Base-by-base conservation (phyloP, 352 stramenopile genomes). In the Hyaloperonospora arabidopsidis region DNA sequence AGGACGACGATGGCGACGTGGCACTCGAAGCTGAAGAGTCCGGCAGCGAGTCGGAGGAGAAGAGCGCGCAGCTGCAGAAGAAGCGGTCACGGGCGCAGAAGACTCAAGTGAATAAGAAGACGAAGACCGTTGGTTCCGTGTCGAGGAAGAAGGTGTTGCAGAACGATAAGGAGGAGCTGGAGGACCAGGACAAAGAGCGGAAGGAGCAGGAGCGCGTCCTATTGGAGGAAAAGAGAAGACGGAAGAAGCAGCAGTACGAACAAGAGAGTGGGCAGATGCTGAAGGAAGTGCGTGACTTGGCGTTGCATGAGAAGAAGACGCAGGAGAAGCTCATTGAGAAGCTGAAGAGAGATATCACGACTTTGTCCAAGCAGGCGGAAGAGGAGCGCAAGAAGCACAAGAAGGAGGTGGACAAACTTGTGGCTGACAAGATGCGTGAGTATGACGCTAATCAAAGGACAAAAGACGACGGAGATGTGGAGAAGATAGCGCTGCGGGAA, bases 281-380 rank as follows among this genome's bases (percentile, higher is more conserved):
- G 34, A 46, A 72, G 28, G 76, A 93, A 40, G 74, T 84, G 19
- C 74, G 71, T 19, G 59, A 58, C 7, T 59, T 90, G 10, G 77
- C 79, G 0, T 61, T 72, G 51, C 68, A 84, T 35, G 79, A 89
- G 57, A 85, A 87, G 45, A 79, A 82, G 41, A 78, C 67, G 49
- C 85, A 93, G 54, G 74, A 88, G 38, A 74, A 81, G 40, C 63
- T 89, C 19, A 75, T 89, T 25, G 52, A 72, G 36, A 87, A 84
- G 58, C 54, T 93, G 14, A 88, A 87, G 54, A 63, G 68, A 38
- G 73, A 93, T 54, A 53, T 89, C 13, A 65, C 62, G 45, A 67
- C 72, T 52, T 60, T 89, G n/a, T 76, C 78, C 12, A 68, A 72
- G 18, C 72, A 75, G 29, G 46, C 76, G 10, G 70, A 88, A 29